These are phyloP conservation scores for Phytopythium helicoides DNA, from an alignment of 352 stramenopile genomes.

Conservation along the genomic window DNA sequence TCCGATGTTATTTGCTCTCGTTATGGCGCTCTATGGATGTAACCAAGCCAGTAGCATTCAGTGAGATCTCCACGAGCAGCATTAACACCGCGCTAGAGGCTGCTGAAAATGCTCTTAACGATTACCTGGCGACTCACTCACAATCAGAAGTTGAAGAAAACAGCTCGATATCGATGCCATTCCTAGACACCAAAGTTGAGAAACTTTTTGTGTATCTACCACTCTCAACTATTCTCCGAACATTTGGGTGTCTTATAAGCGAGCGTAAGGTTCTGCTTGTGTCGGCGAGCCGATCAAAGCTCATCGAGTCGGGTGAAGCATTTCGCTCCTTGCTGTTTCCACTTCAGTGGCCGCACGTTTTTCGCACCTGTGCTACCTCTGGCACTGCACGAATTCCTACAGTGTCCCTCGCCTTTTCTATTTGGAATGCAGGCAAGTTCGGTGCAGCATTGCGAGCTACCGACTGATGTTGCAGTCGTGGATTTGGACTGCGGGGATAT, in stretches of 20 bases:
- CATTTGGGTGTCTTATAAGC: conserved; percentile 60
- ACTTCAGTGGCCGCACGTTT: conserved; percentile 74
- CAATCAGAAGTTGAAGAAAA: too few species aligned
- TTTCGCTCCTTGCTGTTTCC: conserved; percentile 50
- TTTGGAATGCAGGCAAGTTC: conserved; percentile 73
- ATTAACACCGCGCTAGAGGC: too few species aligned
- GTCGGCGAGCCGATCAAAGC: conserved; percentile 57
- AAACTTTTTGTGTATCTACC: conserved; percentile 64
- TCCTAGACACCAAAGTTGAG: conserved; percentile 36
- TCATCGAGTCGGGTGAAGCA: conserved; percentile 56
- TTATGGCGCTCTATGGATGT: too few species aligned
- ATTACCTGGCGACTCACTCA: too few species aligned
- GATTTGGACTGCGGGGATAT: conserved; percentile 56
- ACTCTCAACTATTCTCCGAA: conserved; percentile 49
- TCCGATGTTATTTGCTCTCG: too few species aligned
- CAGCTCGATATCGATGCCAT: too few species aligned
- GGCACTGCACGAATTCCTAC: conserved; percentile 57
- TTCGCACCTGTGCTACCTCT: conserved; percentile 71
- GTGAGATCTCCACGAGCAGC: too few species aligned
- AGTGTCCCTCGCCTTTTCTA: conserved; percentile 78
- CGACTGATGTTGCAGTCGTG: conserved; percentile 30
- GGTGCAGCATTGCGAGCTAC: conserved; percentile 41
- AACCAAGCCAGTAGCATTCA: too few species aligned
- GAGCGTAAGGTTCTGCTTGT: conserved; percentile 81
- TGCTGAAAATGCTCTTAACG: too few species aligned